Conservation (phyloP, 2,329 filamentous ascomycete species). For the Pezicula radicicola region DNA sequence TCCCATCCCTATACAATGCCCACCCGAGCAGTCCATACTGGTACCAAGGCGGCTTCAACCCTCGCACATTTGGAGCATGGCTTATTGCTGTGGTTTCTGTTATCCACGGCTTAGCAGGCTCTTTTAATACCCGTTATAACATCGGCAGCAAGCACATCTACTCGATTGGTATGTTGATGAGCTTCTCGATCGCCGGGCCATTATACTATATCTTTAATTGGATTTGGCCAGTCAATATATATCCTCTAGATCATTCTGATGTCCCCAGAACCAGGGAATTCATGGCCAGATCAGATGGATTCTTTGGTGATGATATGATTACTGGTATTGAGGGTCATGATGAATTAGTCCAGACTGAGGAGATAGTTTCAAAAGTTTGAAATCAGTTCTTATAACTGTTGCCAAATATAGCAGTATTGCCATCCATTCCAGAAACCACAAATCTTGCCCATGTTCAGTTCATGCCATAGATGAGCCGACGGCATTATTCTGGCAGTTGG, state of each 20-base stretch:
- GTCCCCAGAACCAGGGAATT: background rate
- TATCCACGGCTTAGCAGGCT: slow-evolving; percentile 1
- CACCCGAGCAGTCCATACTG: background rate
- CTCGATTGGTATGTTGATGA: slow-evolving; percentile 1
- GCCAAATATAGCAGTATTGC: too few relatives aligned
- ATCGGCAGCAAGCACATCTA: background rate
- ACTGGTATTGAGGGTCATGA: background rate
- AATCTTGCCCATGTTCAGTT: too few relatives aligned
- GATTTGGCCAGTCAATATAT: slow-evolving; percentile 1
- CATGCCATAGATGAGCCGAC: too few relatives aligned
- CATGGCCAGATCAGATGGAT: slow-evolving; percentile 1
- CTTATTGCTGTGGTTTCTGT: background rate
- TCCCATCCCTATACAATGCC: slow-evolving; percentile 1
- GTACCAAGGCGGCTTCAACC: slow-evolving; percentile 1
- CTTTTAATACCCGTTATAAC: slow-evolving; percentile 1
- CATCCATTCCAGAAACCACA: too few relatives aligned
- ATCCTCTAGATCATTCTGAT: slow-evolving; percentile 1
- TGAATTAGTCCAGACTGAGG: background rate
- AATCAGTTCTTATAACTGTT: background rate
- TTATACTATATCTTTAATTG: slow-evolving; percentile 1
- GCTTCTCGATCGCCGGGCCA: slow-evolving; percentile 1
- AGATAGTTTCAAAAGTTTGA: background rate
- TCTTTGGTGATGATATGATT: slow-evolving; percentile 3
- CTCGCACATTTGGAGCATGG: slow-evolving; percentile 3
- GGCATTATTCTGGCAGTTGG: too few relatives aligned